phyloP scores from a whole-genome alignment of 257 asterid species.

The Solanum lycopersicoides region DNA sequence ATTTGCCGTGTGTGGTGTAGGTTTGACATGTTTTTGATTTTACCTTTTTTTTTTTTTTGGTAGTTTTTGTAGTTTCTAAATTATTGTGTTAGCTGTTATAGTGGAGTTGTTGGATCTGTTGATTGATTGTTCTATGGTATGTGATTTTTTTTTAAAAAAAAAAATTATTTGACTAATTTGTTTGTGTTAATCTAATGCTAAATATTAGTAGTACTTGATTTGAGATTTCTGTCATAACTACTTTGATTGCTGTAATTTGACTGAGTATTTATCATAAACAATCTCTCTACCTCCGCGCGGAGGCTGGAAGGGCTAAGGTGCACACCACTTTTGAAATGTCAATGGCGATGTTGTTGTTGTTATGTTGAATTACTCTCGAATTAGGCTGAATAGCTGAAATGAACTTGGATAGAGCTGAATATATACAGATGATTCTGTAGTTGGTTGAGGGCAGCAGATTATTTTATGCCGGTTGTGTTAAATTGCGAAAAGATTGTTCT shows the following conservation, averaged over 20 bases:
- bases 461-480: background rate
- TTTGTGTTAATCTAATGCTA: background rate
- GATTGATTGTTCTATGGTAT: background rate
- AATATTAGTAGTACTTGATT: background rate
- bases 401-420: background rate
- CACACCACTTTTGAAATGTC: background rate
- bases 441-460: background rate
- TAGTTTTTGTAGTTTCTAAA: background rate
- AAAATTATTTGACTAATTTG: background rate
- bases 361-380: background rate
- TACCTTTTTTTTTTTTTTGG: background rate
- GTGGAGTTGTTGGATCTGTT: slow-evolving; percentile 1
- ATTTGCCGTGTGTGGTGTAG: background rate
- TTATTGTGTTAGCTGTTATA: background rate
- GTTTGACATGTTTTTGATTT: background rate
- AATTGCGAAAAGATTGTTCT: background rate
- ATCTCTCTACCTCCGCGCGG: background rate
- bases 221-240: background rate
- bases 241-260: background rate
- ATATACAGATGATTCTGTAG: background rate
- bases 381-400: background rate
- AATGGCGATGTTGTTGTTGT: background rate
- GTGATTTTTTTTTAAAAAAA: background rate
- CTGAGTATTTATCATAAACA: background rate
- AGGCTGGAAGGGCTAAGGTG: background rate